phyloP scores from a whole-genome alignment of 2,329 filamentous ascomycete genomes.

The Epichloe gansuensis region DNA sequence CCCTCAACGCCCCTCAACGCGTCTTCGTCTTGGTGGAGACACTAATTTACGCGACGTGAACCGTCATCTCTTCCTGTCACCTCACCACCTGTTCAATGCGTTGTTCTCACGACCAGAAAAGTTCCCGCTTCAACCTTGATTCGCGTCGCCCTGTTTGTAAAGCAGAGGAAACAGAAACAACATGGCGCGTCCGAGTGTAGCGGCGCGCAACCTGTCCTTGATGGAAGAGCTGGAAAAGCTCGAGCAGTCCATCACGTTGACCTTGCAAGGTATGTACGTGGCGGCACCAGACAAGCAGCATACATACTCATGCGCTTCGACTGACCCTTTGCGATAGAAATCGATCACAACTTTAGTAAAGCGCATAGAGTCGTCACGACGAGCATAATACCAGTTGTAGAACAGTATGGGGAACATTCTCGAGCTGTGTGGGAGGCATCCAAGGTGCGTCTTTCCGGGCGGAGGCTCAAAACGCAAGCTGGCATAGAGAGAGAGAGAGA shows the following conservation, averaged over 20 bases:
- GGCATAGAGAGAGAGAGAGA: no score
- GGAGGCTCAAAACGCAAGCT: background rate
- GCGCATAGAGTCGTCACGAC: slow-evolving; percentile 92
- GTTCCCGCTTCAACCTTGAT: background rate
- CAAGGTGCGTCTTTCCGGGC: slow-evolving; percentile 43
- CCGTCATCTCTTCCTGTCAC: background rate
- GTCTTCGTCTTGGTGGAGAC: background rate
- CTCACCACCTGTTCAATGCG: no score
- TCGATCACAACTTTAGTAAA: slow-evolving; percentile 95
- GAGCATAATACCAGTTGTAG: slow-evolving; percentile 83
- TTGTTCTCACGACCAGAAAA: no score
- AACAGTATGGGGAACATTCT: slow-evolving; percentile 90
- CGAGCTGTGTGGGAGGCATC: slow-evolving; percentile 93
- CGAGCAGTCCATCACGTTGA: slow-evolving; percentile 93
- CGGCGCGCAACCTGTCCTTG: slow-evolving; percentile 53
- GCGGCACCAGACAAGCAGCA: background rate
- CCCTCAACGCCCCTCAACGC: background rate
- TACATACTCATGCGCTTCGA: background rate
- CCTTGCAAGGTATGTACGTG: slow-evolving; percentile 67
- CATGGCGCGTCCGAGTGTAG: slow-evolving; percentile 38
- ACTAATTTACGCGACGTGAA: background rate
- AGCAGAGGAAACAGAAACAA: background rate
- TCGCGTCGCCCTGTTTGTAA: background rate
- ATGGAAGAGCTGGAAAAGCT: slow-evolving; percentile 93
- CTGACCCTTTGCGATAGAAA: slow-evolving; percentile 46